Conservation (phyloP, 2,329 filamentous ascomycete genomes). For the Mariannaea elegans region DNA sequence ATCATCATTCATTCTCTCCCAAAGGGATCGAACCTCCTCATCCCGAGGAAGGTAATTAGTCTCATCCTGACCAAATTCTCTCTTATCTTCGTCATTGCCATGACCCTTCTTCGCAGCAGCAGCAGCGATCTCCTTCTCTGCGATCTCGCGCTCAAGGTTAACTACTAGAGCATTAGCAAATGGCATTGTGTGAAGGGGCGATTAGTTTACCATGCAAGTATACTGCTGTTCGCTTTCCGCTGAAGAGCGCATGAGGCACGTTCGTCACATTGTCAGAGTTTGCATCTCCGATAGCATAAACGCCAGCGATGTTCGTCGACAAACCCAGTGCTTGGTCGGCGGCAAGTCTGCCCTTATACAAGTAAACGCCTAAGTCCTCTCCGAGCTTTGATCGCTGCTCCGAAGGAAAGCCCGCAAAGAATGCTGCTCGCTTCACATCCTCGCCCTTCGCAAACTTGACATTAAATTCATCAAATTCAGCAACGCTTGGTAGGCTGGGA, state of each 20-base stretch:
- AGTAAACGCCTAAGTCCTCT: constrained; percentile 54
- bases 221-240: constrained; percentile 66
- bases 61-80: constrained; percentile 46
- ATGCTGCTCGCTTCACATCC: constrained; percentile 57
- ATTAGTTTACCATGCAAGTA: constrained; percentile 61
- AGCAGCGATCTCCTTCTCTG: constrained; percentile 45
- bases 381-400: constrained; percentile 60
- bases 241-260: constrained; percentile 68
- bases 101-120: constrained; percentile 33
- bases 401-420: constrained; percentile 59
- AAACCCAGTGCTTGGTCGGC: constrained; percentile 53
- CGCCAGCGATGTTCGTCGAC: constrained; percentile 60
- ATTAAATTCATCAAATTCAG: constrained; percentile 64
- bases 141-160: constrained; percentile 52
- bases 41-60: neutral
- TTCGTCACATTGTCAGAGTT: constrained; percentile 69
- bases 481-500: constrained; percentile 52
- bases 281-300: constrained; percentile 67
- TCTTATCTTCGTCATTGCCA: constrained; percentile 29
- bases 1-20: constrained; percentile 56
- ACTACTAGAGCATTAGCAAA: constrained; percentile 39
- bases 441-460: constrained; percentile 60
- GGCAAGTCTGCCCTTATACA: constrained; percentile 55
- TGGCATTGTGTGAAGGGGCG: neutral
- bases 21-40: constrained; percentile 46